phyloP scores from a whole-genome alignment of 129 eudicot species.

The Daucus carota region DNA sequence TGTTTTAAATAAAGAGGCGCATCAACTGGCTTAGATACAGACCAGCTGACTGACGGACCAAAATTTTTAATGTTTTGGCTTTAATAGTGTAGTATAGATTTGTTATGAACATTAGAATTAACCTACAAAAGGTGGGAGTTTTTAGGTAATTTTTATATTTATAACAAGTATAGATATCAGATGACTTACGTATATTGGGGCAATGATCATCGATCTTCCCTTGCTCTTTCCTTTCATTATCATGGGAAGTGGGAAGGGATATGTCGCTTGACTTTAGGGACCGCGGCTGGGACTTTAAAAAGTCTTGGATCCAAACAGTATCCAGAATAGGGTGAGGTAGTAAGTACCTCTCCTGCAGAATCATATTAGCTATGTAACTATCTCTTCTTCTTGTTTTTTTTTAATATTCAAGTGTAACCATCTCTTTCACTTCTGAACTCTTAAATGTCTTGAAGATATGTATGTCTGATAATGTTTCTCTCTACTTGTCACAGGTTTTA shows the following conservation, averaged over 20 bases:
- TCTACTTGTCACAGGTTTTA: constrained; percentile 42
- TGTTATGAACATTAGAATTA: too few species aligned
- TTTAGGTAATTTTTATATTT: too few species aligned
- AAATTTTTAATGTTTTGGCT: too few species aligned
- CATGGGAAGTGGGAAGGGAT: background rate
- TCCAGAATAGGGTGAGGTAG: background rate
- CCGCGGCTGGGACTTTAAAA: background rate
- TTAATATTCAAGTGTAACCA: too few species aligned
- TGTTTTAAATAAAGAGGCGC: too few species aligned
- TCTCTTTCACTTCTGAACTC: background rate
- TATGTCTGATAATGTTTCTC: constrained; percentile 10
- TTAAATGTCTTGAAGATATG: background rate
- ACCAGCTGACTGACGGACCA: too few species aligned
- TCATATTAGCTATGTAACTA: background rate
- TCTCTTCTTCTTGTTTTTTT: background rate
- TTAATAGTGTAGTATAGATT: too few species aligned
- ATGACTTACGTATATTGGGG: background rate
- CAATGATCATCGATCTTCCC: background rate
- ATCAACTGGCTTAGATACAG: too few species aligned
- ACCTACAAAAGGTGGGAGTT: too few species aligned
- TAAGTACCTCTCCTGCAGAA: background rate
- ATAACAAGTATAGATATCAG: too few species aligned
- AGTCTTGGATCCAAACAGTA: background rate
- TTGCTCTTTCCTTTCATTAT: background rate
- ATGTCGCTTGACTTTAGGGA: background rate